phyloP scores from a whole-genome alignment of 2,329 filamentous ascomycete genomes.

The Fusarium albidum region DNA sequence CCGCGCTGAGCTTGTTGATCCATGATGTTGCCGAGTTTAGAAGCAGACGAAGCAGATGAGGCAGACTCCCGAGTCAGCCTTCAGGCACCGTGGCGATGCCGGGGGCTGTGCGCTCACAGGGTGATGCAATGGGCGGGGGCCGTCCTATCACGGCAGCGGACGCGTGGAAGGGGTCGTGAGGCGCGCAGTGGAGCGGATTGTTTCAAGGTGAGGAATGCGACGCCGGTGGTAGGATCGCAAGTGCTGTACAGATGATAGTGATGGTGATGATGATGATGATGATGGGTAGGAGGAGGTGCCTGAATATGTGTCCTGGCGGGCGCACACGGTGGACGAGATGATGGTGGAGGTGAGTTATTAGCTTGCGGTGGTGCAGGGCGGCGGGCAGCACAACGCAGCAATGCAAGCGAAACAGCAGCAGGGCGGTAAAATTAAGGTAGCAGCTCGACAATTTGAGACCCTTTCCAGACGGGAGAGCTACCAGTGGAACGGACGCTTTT shows the following conservation, averaged over 20 bases:
- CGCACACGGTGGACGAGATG: constrained; percentile 21
- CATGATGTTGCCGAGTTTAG: constrained; percentile 49
- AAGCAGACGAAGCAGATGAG: constrained; percentile 45
- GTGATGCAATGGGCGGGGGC: constrained; percentile 43
- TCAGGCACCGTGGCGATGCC: constrained; percentile 51
- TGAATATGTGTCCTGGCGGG: constrained; percentile 5
- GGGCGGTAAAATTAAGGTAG: constrained; percentile 27
- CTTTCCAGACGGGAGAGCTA: constrained; percentile 12
- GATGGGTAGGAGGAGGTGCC: not conserved
- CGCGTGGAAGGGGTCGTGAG: constrained; percentile 41
- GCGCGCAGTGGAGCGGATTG: constrained; percentile 28
- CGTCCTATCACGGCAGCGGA: constrained; percentile 41
- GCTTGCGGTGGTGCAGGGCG: constrained; percentile 21
- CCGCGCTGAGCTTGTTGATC: constrained; percentile 56
- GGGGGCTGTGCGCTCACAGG: constrained; percentile 52
- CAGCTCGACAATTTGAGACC: constrained; percentile 24
- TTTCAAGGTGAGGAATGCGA: constrained; percentile 31
- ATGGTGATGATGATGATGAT: not conserved
- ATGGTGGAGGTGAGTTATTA: constrained; percentile 31
- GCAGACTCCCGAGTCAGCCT: constrained; percentile 58
- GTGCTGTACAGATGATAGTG: constrained; percentile 14
- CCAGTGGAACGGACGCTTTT: constrained; percentile 8
- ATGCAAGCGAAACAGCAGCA: constrained; percentile 13
- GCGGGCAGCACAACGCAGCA: constrained; percentile 19
- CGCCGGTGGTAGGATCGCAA: constrained; percentile 23